These are phyloP conservation scores for Nemania sp. DNA, from an alignment of 2,329 filamentous ascomycete species.

Conservation along the genomic window DNA sequence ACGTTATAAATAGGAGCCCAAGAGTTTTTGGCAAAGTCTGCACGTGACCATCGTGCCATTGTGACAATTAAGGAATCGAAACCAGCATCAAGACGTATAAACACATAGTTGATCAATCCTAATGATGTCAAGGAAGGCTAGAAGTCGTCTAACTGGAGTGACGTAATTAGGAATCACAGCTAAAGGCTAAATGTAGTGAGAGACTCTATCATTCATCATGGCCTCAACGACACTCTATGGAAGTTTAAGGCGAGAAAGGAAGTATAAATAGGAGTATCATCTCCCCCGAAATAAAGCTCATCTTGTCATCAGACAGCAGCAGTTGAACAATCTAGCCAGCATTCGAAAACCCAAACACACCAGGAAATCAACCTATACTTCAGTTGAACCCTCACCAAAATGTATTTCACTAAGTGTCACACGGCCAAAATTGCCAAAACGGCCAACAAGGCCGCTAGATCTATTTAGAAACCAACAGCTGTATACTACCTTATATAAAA, in stretches of 20 bases:
- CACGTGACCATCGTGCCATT: slow-evolving; percentile 8
- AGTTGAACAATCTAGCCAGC: background rate
- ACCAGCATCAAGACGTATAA: background rate
- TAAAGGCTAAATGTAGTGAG: too few relatives aligned
- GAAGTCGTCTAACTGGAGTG: background rate
- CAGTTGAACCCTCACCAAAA: background rate
- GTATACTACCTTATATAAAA: too few relatives aligned
- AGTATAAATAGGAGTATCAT: slow-evolving; percentile 6
- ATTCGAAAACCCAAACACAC: background rate
- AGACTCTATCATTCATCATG: background rate
- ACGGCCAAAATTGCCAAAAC: too few relatives aligned
- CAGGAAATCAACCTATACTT: background rate
- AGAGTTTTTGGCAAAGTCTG: background rate
- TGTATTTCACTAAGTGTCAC: slow-evolving; percentile 29
- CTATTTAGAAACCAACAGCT: too few relatives aligned
- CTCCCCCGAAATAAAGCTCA: background rate
- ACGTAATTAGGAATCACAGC: too few relatives aligned
- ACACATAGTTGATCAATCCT: slow-evolving; percentile 17
- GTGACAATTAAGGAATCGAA: background rate
- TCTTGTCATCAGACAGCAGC: background rate
- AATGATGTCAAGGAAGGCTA: slow-evolving; percentile 18
- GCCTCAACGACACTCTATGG: background rate
- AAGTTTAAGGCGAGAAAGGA: background rate
- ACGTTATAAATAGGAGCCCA: slow-evolving; percentile 4
- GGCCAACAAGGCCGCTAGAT: too few relatives aligned